A percentile compares a stretch with the other conserved stretches of the same genome.
Conservation (phyloP, 1,139 yeast genomes). For the Saccharomyces hybrid region DNA sequence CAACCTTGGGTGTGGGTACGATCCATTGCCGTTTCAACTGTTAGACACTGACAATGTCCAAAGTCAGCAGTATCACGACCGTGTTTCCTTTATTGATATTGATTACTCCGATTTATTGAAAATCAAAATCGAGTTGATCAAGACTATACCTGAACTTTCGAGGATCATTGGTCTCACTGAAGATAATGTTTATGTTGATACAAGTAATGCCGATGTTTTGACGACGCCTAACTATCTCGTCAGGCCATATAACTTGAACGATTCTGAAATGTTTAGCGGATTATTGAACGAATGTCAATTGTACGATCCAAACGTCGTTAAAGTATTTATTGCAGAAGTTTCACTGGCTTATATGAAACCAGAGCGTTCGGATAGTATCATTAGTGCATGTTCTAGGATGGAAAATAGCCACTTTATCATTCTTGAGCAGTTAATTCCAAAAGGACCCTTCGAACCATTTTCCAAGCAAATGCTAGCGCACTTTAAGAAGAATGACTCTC, state of each 20-base stretch:
- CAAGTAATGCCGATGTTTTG: constrained; percentile 25
- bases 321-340: constrained; percentile 72
- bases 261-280: constrained; percentile 37
- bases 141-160: constrained; percentile 41
- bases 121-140: constrained; percentile 48
- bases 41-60: constrained; percentile 34
- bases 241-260: constrained; percentile 63
- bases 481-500: constrained; percentile 59
- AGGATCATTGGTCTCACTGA: constrained; percentile 38
- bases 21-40: constrained; percentile 67
- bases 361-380: constrained; percentile 55
- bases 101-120: constrained; percentile 66
- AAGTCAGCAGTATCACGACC: constrained; percentile 19
- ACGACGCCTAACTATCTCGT: constrained; percentile 47
- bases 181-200: constrained; percentile 1
- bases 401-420: constrained; percentile 55
- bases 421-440: constrained; percentile 67
- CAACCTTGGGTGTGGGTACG: constrained; percentile 79
- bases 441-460: constrained; percentile 56
- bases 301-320: constrained; percentile 34
- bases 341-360: constrained; percentile 76
- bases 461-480: constrained; percentile 70
- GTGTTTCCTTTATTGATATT: constrained; percentile 54
- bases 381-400: constrained; percentile 41
- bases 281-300: constrained; percentile 31